Percentiles rank a stretch among this genome's conserved stretches.
Conservation (phyloP, 2,329 filamentous ascomycete species). For the Dothiorella sarmentorum region DNA sequence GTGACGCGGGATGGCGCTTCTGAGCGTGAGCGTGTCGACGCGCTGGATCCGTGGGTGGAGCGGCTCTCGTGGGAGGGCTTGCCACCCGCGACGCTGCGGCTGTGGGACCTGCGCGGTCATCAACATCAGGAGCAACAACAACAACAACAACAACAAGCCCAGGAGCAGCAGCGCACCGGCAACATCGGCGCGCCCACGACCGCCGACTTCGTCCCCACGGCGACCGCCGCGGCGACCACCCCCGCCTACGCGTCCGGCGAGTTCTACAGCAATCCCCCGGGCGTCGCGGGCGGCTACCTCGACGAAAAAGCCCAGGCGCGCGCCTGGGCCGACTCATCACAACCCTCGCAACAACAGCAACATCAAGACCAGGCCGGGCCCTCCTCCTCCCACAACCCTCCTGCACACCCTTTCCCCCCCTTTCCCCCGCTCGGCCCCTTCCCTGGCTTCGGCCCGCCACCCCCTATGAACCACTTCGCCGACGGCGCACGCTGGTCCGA, state of each 20-base stretch:
- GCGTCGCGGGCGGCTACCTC: not conserved
- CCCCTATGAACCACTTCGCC: not conserved
- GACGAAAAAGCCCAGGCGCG: slow-evolving; percentile 9
- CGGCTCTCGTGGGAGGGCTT: slow-evolving; percentile 24
- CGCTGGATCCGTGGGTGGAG: slow-evolving; percentile 32
- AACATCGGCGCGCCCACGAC: not conserved
- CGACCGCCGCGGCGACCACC: not conserved
- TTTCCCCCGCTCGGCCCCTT: not conserved
- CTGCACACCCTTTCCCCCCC: not conserved
- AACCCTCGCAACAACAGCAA: not conserved
- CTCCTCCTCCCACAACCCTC: not conserved
- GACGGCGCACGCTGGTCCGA: slow-evolving; percentile 20
- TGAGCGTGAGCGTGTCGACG: slow-evolving; percentile 24
- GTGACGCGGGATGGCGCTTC: slow-evolving; percentile 21
- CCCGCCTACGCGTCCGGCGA: not conserved
- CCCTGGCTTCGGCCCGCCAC: slow-evolving; percentile 9
- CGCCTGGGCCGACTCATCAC: not conserved
- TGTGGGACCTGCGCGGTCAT: slow-evolving; percentile 8
- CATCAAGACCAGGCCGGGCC: not conserved
- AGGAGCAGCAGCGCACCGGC: slow-evolving; percentile 25
- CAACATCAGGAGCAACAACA: not conserved
- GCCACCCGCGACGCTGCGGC: slow-evolving; percentile 23
- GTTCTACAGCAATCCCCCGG: not conserved
- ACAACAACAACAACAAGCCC: not conserved
- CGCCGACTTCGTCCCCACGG: not conserved